These are phyloP conservation scores for Pseudogymnoascus sp. DNA, from an alignment of 2,329 filamentous ascomycete genomes.

Conservation along the genomic window DNA sequence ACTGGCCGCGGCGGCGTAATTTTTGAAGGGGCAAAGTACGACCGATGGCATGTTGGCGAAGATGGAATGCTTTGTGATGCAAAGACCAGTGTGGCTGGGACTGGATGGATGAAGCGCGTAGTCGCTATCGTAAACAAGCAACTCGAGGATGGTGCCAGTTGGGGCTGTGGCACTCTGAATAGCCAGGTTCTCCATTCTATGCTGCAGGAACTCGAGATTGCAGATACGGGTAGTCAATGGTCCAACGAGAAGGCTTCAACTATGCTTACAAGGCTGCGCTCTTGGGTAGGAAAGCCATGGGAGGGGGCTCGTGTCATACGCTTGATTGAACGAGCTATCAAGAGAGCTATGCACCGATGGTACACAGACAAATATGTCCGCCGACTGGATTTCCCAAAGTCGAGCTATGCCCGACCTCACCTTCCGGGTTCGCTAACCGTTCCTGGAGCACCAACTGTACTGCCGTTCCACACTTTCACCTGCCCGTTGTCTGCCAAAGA, in stretches of 20 bases:
- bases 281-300: conserved; percentile 70
- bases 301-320: conserved; percentile 81
- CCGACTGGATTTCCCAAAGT: conserved; percentile 45
- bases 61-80: conserved; percentile 75
- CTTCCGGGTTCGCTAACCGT: conserved; percentile 66
- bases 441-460: conserved; percentile 82
- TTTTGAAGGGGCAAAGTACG: conserved; percentile 62
- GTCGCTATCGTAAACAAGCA: conserved; percentile 87
- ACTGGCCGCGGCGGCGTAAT: conserved; percentile 77
- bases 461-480: conserved; percentile 97
- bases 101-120: conserved; percentile 81
- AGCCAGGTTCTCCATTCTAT: conserved; percentile 41
- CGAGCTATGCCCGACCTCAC: conserved; percentile 62
- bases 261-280: conserved; percentile 31
- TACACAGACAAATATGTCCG: conserved; percentile 73
- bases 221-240: conserved; percentile 28
- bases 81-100: conserved; percentile 49
- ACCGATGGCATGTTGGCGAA: conserved; percentile 90
- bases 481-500: conserved; percentile 86
- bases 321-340: conserved; percentile 76
- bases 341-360: conserved; percentile 72
- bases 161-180: conserved; percentile 68
- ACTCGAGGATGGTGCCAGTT: conserved; percentile 73
- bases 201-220: conserved; percentile 24
- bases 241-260: conserved; percentile 27